Percentiles rank a stretch among this genome's conserved stretches.
Evolutionary conservation across 768 basidiomycete genomes (phyloP).

Genomic region (Coprinopsis sp.): DNA sequence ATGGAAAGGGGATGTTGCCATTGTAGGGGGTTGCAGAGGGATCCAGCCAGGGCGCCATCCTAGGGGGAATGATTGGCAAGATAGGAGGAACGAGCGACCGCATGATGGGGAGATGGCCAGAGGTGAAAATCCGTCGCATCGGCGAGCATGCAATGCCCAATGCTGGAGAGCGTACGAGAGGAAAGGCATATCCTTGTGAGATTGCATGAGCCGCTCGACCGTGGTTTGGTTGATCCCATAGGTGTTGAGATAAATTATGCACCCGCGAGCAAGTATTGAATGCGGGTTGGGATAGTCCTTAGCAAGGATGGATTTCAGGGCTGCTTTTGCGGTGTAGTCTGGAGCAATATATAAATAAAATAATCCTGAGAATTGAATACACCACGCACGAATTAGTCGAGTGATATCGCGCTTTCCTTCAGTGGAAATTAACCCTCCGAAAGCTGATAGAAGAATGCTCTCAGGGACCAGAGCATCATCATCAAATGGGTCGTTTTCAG

Average conservation of each 20-base stretch:
- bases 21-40: not conserved
- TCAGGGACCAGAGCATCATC: not conserved
- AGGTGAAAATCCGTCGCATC: too few species aligned
- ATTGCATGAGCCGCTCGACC: too few species aligned
- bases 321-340: conserved; percentile 3
- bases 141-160: too few species aligned
- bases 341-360: not conserved
- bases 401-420: not conserved
- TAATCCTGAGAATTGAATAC: not conserved
- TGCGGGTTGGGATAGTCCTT: not conserved
- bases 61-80: not conserved
- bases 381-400: conserved; percentile 4
- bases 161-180: not conserved
- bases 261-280: not conserved
- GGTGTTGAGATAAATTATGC: not conserved
- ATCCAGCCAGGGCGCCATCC: not conserved
- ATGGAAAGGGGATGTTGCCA: not conserved
- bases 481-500: not conserved
- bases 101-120: too few species aligned
- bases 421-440: not conserved
- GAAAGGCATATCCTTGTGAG: not conserved
- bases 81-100: too few species aligned
- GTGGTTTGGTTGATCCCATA: not conserved
- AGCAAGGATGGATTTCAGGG: not conserved
- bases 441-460: not conserved